Percentiles rank a stretch among this genome's conserved stretches.
phyloP scores from a whole-genome alignment of 768 basidiomycete species.

The Leccinum imitatum region DNA sequence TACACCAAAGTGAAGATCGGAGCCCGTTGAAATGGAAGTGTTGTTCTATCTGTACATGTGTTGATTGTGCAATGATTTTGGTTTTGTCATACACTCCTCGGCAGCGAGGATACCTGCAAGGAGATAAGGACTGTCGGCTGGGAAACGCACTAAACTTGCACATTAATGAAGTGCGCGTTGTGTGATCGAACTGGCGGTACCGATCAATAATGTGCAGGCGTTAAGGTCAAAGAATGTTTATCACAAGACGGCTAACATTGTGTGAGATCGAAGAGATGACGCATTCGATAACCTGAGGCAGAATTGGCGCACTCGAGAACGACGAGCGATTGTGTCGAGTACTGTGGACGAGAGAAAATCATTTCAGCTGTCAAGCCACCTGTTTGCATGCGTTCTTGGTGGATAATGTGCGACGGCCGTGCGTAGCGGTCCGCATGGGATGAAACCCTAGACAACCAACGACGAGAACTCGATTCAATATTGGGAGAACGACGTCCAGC shows the following conservation, averaged over 20 bases:
- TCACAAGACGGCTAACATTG: neutral
- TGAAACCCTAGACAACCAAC: constrained; percentile 7
- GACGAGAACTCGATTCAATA: neutral
- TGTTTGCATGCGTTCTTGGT: neutral
- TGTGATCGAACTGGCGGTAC: neutral
- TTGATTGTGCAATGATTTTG: constrained; percentile 3
- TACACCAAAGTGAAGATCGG: neutral
- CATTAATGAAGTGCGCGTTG: neutral
- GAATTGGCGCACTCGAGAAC: constrained; percentile 4
- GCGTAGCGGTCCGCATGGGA: neutral
- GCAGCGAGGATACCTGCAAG: neutral
- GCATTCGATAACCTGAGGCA: neutral
- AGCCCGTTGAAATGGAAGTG: neutral
- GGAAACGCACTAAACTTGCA: neutral
- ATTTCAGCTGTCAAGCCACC: neutral
- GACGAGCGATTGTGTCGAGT: neutral
- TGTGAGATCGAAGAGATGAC: neutral
- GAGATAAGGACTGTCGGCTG: neutral
- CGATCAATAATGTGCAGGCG: constrained; percentile 7
- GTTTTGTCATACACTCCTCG: neutral
- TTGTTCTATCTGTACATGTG: neutral
- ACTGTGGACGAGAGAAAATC: neutral
- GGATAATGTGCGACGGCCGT: neutral
- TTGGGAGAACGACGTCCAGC: neutral
- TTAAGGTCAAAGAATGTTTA: constrained; percentile 5